Base-by-base conservation (phyloP, 2,329 filamentous ascomycete genomes). In the Coniella vitis region DNA sequence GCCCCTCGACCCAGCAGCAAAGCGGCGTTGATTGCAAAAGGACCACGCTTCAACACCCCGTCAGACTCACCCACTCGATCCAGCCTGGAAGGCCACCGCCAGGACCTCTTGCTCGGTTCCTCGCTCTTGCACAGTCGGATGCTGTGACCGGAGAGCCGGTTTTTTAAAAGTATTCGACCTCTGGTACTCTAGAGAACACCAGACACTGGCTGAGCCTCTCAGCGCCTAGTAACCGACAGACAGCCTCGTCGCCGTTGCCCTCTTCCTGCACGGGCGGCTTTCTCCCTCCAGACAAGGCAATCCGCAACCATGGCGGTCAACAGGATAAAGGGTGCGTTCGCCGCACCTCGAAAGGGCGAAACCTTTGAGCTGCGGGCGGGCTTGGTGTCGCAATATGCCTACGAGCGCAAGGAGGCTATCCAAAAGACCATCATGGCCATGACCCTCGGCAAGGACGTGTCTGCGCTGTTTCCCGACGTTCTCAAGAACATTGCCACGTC, bases 371-470 rank as follows among this genome's bases (percentile, higher is more conserved):
- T 98, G 70, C 86, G 93, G 67, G 89, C 91, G 56, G 93, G 93
- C 35, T 75, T 98, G 66, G 93, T 94, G 56, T 98, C 93, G 56
- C 93, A 98, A 73, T 98, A 97, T 85, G 93, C 93, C 53, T 96
- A 94, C 72, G 93, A 98, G 79, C 85, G 90, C 63, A 98, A 98
- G 70, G 93, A 98, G 74, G 87, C 93, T 20, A 98, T 98, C 60
- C 93, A 98, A 67, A 97, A 95, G 78, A 98, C 93, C 56, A 98
- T 98, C 72, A 97, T 97, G 90, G 90, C 93, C 65, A 98, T 98
- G 93, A 98, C 93, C 1, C 69, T 98, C 60, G 93, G 93, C 67
- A 98, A 98, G 70, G 93, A 98, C 71, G 93, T 98, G 52, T 98
- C 93, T 47, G 87, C 90, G 49, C 74, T 98, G 56, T 98, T 98